These are phyloP conservation scores for Termitomyces sp. DNA, from an alignment of 768 basidiomycete species.

Conservation along the genomic window DNA sequence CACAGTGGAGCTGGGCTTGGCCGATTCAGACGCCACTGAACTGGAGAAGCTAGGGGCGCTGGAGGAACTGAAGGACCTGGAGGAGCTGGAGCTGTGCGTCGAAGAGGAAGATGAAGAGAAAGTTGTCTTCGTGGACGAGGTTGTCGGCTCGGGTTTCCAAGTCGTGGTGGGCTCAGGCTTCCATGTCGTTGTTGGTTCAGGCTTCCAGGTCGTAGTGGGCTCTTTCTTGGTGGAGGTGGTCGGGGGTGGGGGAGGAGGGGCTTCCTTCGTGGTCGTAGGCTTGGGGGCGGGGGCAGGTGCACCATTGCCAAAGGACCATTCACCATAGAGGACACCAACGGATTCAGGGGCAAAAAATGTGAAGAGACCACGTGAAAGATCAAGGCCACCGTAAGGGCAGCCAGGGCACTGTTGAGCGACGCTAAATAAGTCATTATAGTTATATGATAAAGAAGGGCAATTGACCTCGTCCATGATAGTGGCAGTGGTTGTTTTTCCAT, in stretches of 20 bases:
- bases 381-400: slow-evolving; percentile 54
- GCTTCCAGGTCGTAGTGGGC: slow-evolving; percentile 11
- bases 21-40: slow-evolving; percentile 17
- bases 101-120: slow-evolving; percentile 22
- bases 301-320: slow-evolving; percentile 39
- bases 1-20: slow-evolving; percentile 4
- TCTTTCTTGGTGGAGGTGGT: slow-evolving; percentile 4
- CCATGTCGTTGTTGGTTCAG: slow-evolving; percentile 15
- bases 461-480: slow-evolving; percentile 57
- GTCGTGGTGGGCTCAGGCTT: slow-evolving; percentile 9
- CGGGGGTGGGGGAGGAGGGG: slow-evolving; percentile 9
- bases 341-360: slow-evolving; percentile 36
- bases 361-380: slow-evolving; percentile 54
- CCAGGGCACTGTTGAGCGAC: slow-evolving; percentile 48
- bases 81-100: slow-evolving; percentile 17
- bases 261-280: slow-evolving; percentile 17
- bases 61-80: slow-evolving; percentile 16
- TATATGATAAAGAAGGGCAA: not conserved
- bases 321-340: slow-evolving; percentile 42
- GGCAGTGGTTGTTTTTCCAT: slow-evolving; percentile 55
- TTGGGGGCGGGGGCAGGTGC: slow-evolving; percentile 14
- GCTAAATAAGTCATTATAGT: not conserved
- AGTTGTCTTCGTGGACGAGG: not conserved
- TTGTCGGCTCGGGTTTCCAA: slow-evolving; percentile 14
- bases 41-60: slow-evolving; percentile 14